Percentiles rank a stretch among this genome's conserved stretches.
These are phyloP conservation scores for Ganoderma resinaceum DNA, from an alignment of 1,284 basidiomycete species.

Conservation along the genomic window DNA sequence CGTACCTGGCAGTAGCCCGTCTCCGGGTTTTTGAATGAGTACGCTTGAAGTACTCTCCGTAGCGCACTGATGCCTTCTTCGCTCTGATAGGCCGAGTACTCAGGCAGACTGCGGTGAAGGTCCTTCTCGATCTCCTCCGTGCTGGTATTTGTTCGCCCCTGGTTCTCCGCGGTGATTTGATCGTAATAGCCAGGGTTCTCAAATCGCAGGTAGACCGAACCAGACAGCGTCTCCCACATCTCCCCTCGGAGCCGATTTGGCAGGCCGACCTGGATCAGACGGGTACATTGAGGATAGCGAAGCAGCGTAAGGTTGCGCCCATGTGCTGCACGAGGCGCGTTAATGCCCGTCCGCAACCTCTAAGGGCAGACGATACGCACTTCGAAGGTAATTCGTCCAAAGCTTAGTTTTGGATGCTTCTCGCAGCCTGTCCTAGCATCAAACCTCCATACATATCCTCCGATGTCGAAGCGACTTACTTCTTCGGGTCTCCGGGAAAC, in stretches of 20 bases:
- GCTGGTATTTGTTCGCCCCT: slow-evolving; percentile 84
- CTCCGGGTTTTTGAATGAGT: slow-evolving; percentile 97
- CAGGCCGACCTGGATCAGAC: slow-evolving; percentile 96
- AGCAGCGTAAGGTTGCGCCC: slow-evolving; percentile 92
- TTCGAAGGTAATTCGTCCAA: slow-evolving; percentile 89
- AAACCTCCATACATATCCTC: background rate
- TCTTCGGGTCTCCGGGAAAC: slow-evolving; percentile 94
- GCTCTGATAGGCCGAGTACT: slow-evolving; percentile 93
- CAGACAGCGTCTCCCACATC: slow-evolving; percentile 98
- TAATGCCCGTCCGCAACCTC: background rate
- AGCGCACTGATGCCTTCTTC: slow-evolving; percentile 87
- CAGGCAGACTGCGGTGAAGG: slow-evolving; percentile 92
- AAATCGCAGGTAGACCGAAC: slow-evolving; percentile 92
- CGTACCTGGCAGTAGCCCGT: slow-evolving; percentile 84
- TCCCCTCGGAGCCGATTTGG: slow-evolving; percentile 96
- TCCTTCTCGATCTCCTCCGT: slow-evolving; percentile 99
- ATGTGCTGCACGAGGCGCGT: slow-evolving; percentile 59
- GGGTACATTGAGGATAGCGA: slow-evolving; percentile 95
- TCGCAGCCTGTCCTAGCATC: slow-evolving; percentile 64
- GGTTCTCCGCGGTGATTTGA: slow-evolving; percentile 81
- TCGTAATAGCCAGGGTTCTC: slow-evolving; percentile 88
- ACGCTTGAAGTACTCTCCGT: slow-evolving; percentile 93
- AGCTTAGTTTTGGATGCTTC: slow-evolving; percentile 98
- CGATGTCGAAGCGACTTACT: slow-evolving; percentile 55
- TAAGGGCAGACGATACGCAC: slow-evolving; percentile 52